Percentiles rank a stretch among this genome's conserved stretches.
Evolutionary conservation across 1,284 basidiomycete genomes (phyloP).

Genomic region (Trichosporon ovoides): DNA sequence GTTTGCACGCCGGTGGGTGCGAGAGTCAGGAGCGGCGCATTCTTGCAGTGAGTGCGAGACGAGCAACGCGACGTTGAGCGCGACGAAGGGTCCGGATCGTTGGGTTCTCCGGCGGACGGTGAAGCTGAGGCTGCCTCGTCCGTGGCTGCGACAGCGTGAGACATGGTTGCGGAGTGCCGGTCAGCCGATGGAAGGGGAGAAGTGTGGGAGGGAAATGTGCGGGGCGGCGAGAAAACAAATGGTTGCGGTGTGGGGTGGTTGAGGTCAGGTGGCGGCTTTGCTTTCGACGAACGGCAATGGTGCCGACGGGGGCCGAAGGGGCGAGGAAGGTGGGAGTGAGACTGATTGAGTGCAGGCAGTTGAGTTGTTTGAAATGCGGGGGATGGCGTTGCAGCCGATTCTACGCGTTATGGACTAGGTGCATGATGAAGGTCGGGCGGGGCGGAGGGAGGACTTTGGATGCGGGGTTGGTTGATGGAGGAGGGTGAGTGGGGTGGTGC

Average conservation of each 20-base stretch:
- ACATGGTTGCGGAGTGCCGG: not conserved
- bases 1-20: conserved; percentile 4
- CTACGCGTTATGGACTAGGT: conserved; percentile 4
- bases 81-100: not conserved
- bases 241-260: not conserved
- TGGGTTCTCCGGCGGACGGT: not conserved
- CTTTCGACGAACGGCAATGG: no score
- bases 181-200: no score
- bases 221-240: not conserved
- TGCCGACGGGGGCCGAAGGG: not conserved
- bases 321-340: not conserved
- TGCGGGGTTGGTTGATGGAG: not conserved
- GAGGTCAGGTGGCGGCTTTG: not conserved
- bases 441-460: not conserved
- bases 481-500: no score
- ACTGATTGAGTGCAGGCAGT: not conserved
- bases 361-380: no score
- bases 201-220: not conserved
- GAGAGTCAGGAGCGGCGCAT: conserved; percentile 14
- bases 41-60: conserved; percentile 14
- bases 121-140: conserved; percentile 1
- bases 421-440: not conserved
- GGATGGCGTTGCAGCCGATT: not conserved
- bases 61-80: not conserved
- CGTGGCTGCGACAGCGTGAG: not conserved